Evolutionary conservation across 2,329 filamentous ascomycete genomes (phyloP), one percentile per base, ranked within the genome.

Genomic region (Colletotrichum acutatum): DNA sequence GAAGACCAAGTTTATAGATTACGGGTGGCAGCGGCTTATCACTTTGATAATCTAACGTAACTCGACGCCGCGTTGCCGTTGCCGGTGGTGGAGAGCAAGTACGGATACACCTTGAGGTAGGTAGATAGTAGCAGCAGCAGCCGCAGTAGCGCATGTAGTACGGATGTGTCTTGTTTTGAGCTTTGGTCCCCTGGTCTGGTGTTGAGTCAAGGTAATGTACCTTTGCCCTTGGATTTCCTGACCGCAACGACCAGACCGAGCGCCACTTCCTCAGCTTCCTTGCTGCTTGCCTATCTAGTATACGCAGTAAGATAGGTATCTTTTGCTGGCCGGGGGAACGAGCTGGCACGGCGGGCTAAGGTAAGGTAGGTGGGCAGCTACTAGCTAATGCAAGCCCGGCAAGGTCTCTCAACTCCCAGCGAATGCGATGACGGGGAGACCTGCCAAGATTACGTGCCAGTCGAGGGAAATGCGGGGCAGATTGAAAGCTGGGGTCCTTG

Each of bases 1-100:
- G 46, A 42, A 42, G 37, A 42, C 28, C 58, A 64, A 42, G 69
- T 73, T 74, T 74, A 73, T 72, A 72, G 66, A 65, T 60, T 46
- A 58, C 72, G 70, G 72, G 72, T 74, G 69, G 69, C 65, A n/a
- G 61, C 70, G 72, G 72, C 72, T 73, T 74, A 74, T 74, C 66
- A 62, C 7, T 26, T 58, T 11, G 42, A 49, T 7, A 22, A 49
- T 49, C 42, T 49, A 49, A 42, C 16, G 37, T 19, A 42, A 42
- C 52, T 60, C 28, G 46, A 46, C 34, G 16, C 34, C 28, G 26
- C 16, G 12, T 34, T 24, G 60, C 63, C 63, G 68, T 60, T 34
- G n/a, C 30, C 28, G 66, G 70, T 53, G 59, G 53, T 26, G 53
- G 53, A 56, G 66, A 58, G 60, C 16, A 49, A 49, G 19, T 49